Percentiles rank a stretch among this genome's conserved stretches.
phyloP scores from a whole-genome alignment of 768 basidiomycete species.

The Kwoniella newhampshirensis region DNA sequence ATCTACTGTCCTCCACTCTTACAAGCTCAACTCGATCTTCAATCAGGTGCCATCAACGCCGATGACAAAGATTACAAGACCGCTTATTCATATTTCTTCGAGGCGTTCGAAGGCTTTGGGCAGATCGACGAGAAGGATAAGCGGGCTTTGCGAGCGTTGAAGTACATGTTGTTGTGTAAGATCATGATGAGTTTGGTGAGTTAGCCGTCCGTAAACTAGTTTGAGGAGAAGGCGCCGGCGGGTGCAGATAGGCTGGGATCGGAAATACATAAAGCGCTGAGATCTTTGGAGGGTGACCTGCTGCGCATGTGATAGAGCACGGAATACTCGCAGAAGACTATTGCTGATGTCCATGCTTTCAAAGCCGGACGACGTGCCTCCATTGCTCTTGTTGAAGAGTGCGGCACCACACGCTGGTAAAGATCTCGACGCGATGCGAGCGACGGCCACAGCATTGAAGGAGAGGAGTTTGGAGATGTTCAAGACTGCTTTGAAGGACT shows the following conservation, averaged over 20 bases:
- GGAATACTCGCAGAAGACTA: background rate
- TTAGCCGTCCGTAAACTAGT: too few relatives aligned
- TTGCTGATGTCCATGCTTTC: too few relatives aligned
- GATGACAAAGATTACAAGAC: slow-evolving; percentile 98
- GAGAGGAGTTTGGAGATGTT: slow-evolving; percentile 85
- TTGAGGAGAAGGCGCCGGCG: too few relatives aligned
- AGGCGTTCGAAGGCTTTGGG: slow-evolving; percentile 87
- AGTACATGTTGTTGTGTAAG: slow-evolving; percentile 98
- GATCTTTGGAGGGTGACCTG: too few relatives aligned
- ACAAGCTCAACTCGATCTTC: slow-evolving; percentile 63
- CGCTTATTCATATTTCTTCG: slow-evolving; percentile 95
- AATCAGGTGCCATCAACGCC: slow-evolving; percentile 80
- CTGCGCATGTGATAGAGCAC: background rate
- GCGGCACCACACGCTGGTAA: slow-evolving; percentile 83
- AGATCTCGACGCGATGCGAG: slow-evolving; percentile 94
- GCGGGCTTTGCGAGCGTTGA: slow-evolving; percentile 76
- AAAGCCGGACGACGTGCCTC: slow-evolving; percentile 89
- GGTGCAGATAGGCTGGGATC: too few relatives aligned
- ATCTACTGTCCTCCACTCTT: slow-evolving; percentile 85
- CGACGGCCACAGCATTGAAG: slow-evolving; percentile 89
- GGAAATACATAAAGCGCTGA: too few relatives aligned
- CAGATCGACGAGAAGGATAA: slow-evolving; percentile 67
- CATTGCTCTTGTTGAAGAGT: slow-evolving; percentile 80
- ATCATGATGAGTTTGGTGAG: slow-evolving; percentile 92
- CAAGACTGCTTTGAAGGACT: slow-evolving; percentile 80